Percentiles rank a stretch among this genome's conserved stretches.
These are phyloP conservation scores for Aurantiochytrium sp. DNA, from an alignment of 108 stramenopile species.

Conservation along the genomic window DNA sequence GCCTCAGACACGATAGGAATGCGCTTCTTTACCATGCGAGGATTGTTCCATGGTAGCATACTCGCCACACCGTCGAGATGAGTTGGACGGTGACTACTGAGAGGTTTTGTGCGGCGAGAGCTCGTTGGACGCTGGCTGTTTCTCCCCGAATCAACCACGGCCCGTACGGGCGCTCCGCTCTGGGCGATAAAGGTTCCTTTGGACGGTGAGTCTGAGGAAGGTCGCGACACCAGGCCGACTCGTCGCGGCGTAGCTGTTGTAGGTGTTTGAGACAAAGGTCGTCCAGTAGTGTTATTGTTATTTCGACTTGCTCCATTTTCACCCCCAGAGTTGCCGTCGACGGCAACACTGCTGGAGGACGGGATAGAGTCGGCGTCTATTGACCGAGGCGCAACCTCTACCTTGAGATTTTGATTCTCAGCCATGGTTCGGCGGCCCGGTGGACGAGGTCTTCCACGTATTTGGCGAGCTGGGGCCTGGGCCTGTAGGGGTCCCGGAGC, in stretches of 20 bases:
- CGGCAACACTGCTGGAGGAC: too few species aligned
- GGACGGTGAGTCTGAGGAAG: neutral
- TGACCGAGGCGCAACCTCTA: neutral
- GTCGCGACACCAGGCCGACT: neutral
- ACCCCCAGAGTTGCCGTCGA: too few species aligned
- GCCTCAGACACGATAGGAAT: neutral
- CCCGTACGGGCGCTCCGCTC: neutral
- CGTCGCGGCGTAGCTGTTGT: neutral
- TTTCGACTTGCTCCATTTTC: too few species aligned
- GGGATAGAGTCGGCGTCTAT: neutral
- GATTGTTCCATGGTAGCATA: constrained; percentile 16
- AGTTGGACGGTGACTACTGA: neutral
- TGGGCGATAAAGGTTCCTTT: neutral
- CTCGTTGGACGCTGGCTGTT: neutral
- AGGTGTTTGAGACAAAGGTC: neutral
- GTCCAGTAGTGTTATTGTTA: too few species aligned
- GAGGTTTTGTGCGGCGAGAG: neutral
- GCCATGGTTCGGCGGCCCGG: neutral
- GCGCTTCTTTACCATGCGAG: neutral
- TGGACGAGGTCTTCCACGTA: neutral
- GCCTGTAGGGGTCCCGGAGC: too few species aligned
- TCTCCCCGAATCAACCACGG: neutral
- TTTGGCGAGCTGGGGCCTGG: neutral
- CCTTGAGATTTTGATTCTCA: neutral
- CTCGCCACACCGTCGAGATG: neutral